phyloP scores from a whole-genome alignment of 2,329 filamentous ascomycete genomes.

The Stachybotrys chlorohalonatus region DNA sequence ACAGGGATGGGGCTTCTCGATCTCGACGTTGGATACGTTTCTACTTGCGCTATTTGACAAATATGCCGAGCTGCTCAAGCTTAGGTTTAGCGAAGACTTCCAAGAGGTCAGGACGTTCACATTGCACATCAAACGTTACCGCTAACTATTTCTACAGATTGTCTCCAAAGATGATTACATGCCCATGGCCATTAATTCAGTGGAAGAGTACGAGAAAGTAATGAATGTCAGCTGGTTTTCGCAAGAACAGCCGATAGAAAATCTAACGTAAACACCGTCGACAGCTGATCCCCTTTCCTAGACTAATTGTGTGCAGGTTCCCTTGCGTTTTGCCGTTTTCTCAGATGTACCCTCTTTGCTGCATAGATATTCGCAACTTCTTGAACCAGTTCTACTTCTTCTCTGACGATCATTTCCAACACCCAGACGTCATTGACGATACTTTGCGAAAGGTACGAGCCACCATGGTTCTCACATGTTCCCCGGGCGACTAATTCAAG shows the following conservation, averaged over 20 bases:
- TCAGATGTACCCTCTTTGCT: slow-evolving; percentile 97
- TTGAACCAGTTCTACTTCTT: slow-evolving; percentile 98
- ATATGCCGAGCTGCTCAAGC: slow-evolving; percentile 85
- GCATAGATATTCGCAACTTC: slow-evolving; percentile 96
- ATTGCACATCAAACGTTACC: neutral
- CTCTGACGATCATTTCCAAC: slow-evolving; percentile 90
- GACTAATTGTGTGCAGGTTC: slow-evolving; percentile 46
- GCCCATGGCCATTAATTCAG: slow-evolving; percentile 92
- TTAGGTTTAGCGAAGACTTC: slow-evolving; percentile 89
- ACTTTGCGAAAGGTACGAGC: slow-evolving; percentile 63
- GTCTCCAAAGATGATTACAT: slow-evolving; percentile 97
- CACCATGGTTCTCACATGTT: neutral
- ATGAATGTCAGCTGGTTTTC: slow-evolving; percentile 94
- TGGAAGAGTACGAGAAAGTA: slow-evolving; percentile 91
- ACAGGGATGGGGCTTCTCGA: slow-evolving; percentile 82
- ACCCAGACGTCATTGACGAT: slow-evolving; percentile 82
- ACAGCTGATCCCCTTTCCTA: slow-evolving; percentile 20
- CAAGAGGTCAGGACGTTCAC: slow-evolving; percentile 56
- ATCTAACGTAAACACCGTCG: slow-evolving; percentile 49
- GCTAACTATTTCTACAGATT: slow-evolving; percentile 34
- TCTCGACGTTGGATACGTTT: slow-evolving; percentile 72
- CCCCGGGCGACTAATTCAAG: neutral
- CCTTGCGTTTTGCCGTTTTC: slow-evolving; percentile 96
- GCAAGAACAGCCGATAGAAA: slow-evolving; percentile 66
- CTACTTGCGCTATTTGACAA: slow-evolving; percentile 86